A percentile compares a stretch with the other conserved stretches of the same genome.
Evolutionary conservation across 371 early-diverging fungal species (phyloP).

Genomic region (Mucor velutinosus): DNA sequence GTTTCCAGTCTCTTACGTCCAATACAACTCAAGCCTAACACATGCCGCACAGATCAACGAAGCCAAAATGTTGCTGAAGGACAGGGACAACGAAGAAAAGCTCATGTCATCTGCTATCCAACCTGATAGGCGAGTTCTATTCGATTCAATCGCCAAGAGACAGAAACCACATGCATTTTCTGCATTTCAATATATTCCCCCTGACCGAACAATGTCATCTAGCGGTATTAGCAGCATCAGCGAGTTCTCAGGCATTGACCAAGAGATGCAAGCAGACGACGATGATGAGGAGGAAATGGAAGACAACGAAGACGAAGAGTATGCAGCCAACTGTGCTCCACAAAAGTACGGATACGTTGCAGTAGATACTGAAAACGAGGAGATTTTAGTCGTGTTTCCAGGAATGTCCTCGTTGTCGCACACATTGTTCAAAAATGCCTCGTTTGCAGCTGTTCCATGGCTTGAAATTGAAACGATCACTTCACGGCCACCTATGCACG

Average conservation of each 20-base stretch:
- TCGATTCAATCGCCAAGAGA: not conserved
- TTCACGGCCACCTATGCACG: not conserved
- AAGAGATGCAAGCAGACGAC: not conserved
- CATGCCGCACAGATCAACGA: not conserved
- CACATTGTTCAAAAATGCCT: constrained; percentile 28
- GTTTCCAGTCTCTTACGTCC: constrained; percentile 15
- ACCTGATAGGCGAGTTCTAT: not conserved
- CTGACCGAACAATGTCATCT: constrained; percentile 13
- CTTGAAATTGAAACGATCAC: constrained; percentile 21
- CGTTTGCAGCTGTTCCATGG: constrained; percentile 37
- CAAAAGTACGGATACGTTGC: constrained; percentile 38
- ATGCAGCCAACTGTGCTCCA: constrained; percentile 1
- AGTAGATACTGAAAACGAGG: constrained; percentile 36
- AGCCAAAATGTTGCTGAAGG: not conserved
- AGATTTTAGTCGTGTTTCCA: constrained; percentile 43
- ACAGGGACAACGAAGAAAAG: not conserved
- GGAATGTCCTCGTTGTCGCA: constrained; percentile 26
- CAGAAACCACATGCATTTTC: constrained; percentile 25
- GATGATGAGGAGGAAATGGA: not conserved
- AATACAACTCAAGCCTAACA: not conserved
- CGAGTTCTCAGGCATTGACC: constrained; percentile 10
- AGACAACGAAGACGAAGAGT: constrained; percentile 6
- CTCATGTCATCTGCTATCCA: constrained; percentile 18
- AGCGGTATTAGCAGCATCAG: constrained; percentile 12
- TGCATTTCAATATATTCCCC: constrained; percentile 31